A percentile compares a stretch with the other conserved stretches of the same genome.
These are phyloP conservation scores for Backusella parvicylindrica DNA, from an alignment of 192 early-diverging fungal species.

Conservation along the genomic window DNA sequence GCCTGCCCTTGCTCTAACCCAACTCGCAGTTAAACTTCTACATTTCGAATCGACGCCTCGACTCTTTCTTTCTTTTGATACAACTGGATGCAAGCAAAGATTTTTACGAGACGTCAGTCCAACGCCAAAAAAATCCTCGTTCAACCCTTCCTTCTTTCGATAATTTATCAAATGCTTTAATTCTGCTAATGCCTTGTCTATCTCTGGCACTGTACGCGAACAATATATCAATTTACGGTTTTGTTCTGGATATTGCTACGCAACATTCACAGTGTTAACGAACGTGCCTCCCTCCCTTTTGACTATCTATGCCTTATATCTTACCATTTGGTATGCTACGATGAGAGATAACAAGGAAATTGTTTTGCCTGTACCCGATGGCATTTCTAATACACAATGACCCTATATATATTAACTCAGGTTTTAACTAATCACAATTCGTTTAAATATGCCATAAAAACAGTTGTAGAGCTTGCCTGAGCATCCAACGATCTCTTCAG, in stretches of 20 bases:
- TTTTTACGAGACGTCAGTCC: slow-evolving; percentile 94
- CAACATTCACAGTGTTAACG: no score
- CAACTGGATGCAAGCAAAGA: slow-evolving; percentile 88
- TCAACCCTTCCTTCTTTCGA: slow-evolving; percentile 60
- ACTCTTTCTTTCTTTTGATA: slow-evolving; percentile 86
- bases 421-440: background rate
- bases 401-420: slow-evolving; percentile 53
- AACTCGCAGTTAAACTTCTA: slow-evolving; percentile 88
- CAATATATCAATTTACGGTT: slow-evolving; percentile 99
- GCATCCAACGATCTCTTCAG: slow-evolving; percentile 92
- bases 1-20: slow-evolving; percentile 68
- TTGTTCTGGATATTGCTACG: slow-evolving; percentile 78
- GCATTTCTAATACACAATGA: slow-evolving; percentile 97
- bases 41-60: slow-evolving; percentile 88
- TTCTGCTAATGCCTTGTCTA: slow-evolving; percentile 98
- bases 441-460: no score
- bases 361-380: slow-evolving; percentile 99
- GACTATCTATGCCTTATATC: background rate
- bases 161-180: slow-evolving; percentile 90
- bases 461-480: slow-evolving; percentile 48
- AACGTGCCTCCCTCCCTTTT: no score
- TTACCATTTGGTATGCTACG: slow-evolving; percentile 90
- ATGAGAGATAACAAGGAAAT: slow-evolving; percentile 93
- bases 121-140: slow-evolving; percentile 85
- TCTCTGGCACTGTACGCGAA: slow-evolving; percentile 99